These are phyloP conservation scores for Saccharum hybrid DNA, from an alignment of 202 grass and related monocot species.

Conservation along the genomic window DNA sequence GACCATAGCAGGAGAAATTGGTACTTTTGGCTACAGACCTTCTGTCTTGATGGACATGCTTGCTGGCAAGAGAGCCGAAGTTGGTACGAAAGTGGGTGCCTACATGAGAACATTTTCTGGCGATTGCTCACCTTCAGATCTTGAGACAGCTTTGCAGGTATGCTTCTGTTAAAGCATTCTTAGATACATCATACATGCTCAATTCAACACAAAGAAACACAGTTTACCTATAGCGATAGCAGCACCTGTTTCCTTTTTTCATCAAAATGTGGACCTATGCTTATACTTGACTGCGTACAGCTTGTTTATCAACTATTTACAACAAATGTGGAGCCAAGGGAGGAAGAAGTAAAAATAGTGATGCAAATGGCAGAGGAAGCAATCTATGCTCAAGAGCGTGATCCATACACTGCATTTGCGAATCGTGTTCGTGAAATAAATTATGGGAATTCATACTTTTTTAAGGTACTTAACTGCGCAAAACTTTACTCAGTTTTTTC, in stretches of 20 bases:
- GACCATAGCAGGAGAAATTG: conserved; percentile 97
- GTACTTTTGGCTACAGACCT: conserved; percentile 93
- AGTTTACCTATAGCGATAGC: background rate
- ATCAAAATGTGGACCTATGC: conserved; percentile 21
- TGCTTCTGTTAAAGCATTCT: conserved; percentile 38
- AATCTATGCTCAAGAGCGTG: conserved; percentile 98
- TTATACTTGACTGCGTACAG: conserved; percentile 50
- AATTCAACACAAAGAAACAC: conserved; percentile 4
- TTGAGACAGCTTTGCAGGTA: conserved; percentile 97
- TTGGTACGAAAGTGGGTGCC: conserved; percentile 92
- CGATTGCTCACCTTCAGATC: conserved; percentile 96
- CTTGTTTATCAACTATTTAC: conserved; percentile 96
- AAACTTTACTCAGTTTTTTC: conserved; percentile 34
- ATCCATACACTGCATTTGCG: conserved; percentile 97
- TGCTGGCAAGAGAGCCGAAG: conserved; percentile 99
- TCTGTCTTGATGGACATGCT: conserved; percentile 99
- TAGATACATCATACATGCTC: conserved; percentile 10
- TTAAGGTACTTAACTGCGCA: conserved; percentile 62
- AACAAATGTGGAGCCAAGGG: conserved; percentile 91
- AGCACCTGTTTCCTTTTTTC: background rate
- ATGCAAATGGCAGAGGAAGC: conserved; percentile 99
- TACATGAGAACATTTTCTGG: conserved; percentile 99
- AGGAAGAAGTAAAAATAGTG: conserved; percentile 99
- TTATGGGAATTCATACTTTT: conserved; percentile 97
- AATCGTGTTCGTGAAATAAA: conserved; percentile 96